Base-by-base conservation (phyloP, 768 basidiomycete species). In the Mycena maculata region DNA sequence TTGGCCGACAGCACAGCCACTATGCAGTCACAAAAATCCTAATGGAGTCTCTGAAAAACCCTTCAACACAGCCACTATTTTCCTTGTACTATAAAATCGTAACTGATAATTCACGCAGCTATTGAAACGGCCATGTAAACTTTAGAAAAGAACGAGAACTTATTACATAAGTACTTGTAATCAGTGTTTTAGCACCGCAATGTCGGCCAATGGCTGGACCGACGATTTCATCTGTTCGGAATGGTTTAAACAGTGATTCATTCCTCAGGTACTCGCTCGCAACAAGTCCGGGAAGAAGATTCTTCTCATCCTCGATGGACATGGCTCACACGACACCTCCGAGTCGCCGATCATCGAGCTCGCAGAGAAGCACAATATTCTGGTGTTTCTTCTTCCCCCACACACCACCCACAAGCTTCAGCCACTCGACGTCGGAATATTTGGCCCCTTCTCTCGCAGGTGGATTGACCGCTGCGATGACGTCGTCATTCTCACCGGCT, bases 341-440 rank as follows among this genome's bases (percentile, higher is more conserved):
- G 50, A n/a, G n/a, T n/a, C n/a, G n/a, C n/a, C 65, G 1, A 56
- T 79, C 18, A 30, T 39, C 22, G n/a, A 63, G 2, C 38, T 68
- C 25, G 77, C 79, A 20, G 31, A 55, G 4, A 30, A 71, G 30
- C 50, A 77, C 53, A 70, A 73, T 30, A 73, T 81, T 36, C 27
- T 72, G 10, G 28, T 80, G 7, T 68, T 75, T 48, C 70, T 60
- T 48, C 72, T 80, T 22, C 79, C 77, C 2, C 65, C 79, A n/a
- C 74, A 81, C 41, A 77, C 74, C 0, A 80, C 79, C 0, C 79
- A 80, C 58, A 48, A 69, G 8, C 74, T 80, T 0, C 80, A 81
- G 69, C 78, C 79, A 1, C 73, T 78, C 23, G 75, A 81, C 69
- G 77, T 81, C 47, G 76, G 76, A 0, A 67, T 78, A 31, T 82